phyloP scores from a whole-genome alignment of 1,284 basidiomycete genomes.

The Taiwanofungus camphoratus region DNA sequence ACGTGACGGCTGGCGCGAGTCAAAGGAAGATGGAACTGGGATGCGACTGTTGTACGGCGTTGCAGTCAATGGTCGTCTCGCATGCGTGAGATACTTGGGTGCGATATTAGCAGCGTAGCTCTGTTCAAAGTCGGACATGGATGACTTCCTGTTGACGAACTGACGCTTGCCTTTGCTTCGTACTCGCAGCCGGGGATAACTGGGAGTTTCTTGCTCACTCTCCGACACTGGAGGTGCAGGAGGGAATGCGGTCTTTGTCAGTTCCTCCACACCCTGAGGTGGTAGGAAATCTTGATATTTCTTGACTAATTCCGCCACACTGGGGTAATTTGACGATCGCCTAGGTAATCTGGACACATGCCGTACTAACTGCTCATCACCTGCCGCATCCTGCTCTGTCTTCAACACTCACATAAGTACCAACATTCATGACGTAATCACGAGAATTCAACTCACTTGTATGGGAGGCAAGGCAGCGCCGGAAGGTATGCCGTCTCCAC shows the following conservation, averaged over 20 bases:
- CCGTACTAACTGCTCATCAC: constrained; percentile 4
- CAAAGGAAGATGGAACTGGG: constrained; percentile 45
- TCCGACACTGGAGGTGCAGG: constrained; percentile 56
- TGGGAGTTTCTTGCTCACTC: constrained; percentile 61
- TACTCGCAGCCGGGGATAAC: constrained; percentile 31
- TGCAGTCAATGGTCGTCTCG: constrained; percentile 37
- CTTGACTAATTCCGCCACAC: constrained; percentile 81
- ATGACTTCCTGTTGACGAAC: constrained; percentile 46
- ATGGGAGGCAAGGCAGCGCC: constrained; percentile 19
- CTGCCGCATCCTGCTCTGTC: constrained; percentile 6
- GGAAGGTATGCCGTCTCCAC: constrained; percentile 31
- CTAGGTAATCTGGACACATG: constrained; percentile 67
- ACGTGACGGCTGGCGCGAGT: constrained; percentile 58
- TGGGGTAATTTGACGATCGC: constrained; percentile 49
- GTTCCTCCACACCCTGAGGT: constrained; percentile 62
- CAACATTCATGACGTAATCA: not conserved
- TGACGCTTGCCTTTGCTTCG: constrained; percentile 46
- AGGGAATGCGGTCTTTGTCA: constrained; percentile 61
- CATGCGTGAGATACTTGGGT: constrained; percentile 56
- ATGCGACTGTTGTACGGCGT: constrained; percentile 39
- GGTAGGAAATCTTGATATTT: constrained; percentile 77
- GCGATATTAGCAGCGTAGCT: constrained; percentile 87
- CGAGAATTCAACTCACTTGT: constrained; percentile 24
- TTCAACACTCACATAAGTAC: not conserved
- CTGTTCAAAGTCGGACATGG: constrained; percentile 81